Percentiles rank a stretch among this genome's conserved stretches.
phyloP scores from a whole-genome alignment of 108 stramenopile genomes.

The Cyclotella kingstonii region DNA sequence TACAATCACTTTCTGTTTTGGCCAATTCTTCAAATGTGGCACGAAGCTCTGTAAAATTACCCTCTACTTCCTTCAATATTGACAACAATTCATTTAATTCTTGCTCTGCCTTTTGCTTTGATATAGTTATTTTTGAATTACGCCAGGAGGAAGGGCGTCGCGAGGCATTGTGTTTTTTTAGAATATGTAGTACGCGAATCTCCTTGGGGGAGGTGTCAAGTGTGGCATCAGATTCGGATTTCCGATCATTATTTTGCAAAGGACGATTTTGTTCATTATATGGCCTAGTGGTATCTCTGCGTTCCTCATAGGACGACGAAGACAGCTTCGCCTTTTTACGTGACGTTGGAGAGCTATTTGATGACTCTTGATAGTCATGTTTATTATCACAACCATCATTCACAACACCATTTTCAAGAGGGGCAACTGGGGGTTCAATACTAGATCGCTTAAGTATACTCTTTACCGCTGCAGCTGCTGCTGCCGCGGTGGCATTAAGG shows the following conservation, averaged over 20 bases:
- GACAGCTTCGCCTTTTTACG: slow-evolving; percentile 9
- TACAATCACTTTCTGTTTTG: slow-evolving; percentile 81
- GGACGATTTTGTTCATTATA: slow-evolving; percentile 8
- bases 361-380: neutral
- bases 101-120: slow-evolving; percentile 66
- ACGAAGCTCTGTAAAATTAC: slow-evolving; percentile 50
- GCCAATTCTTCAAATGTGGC: slow-evolving; percentile 85
- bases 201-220: slow-evolving; percentile 57
- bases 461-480: slow-evolving; percentile 34
- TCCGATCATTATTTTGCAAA: neutral
- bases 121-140: slow-evolving; percentile 60
- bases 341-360: slow-evolving; percentile 9
- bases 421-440: neutral
- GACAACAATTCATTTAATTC: slow-evolving; percentile 61
- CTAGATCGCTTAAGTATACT: slow-evolving; percentile 26
- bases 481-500: slow-evolving; percentile 24
- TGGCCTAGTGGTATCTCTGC: slow-evolving; percentile 1
- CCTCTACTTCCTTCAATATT: slow-evolving; percentile 51
- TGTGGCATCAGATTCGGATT: neutral
- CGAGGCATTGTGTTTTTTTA: slow-evolving; percentile 80
- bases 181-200: slow-evolving; percentile 82
- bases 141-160: slow-evolving; percentile 78
- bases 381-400: slow-evolving; percentile 1
- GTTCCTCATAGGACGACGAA: neutral
- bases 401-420: neutral